Base-by-base conservation (phyloP, 192 early-diverging fungal species). In the Obelidium mucronatum region DNA sequence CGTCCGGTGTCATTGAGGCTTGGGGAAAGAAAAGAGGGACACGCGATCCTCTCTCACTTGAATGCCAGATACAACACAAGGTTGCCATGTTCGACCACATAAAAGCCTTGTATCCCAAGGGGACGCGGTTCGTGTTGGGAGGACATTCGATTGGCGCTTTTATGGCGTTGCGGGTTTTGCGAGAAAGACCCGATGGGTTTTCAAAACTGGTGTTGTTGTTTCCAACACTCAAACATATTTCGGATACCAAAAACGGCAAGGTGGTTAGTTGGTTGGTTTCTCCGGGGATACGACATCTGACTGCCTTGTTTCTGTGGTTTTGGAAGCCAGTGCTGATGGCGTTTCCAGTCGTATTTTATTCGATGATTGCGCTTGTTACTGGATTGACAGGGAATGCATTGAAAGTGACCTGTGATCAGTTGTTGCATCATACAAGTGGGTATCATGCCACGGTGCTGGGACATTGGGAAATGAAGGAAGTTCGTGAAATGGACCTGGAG, bases 161-260 rank as follows among this genome's bases (percentile, higher is more conserved):
- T 74, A 84, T 94, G 48, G 86, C 37, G 6, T 44, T 60, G 2
- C 55, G 80, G 63, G 54, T 89, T 39, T 77, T 95, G 11, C 87
- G 89, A 52, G 85, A 84, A 42, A 82, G 90, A 4, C 90, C 92
- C 19, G 86, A 85, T 61, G 83, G 84, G 28, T 88, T 95, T n/a
- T 77, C 82, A 39, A 88, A 87, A 19, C 62, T 92, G 3, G 89
- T 94, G 68, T 79, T 80, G 0, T 79, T 97, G 55, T 97, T 96
- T 72, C 95, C 95, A 22, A 92, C 94, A 0, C 73, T 97, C 8
- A 90, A 91, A 30, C 76, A 89, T 26, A 94, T 97, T 52, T 90
- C 87, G 1, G 77, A 85, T n/a, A 94, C 92, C 24, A 93, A 93
- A 0, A 90, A 92, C 15, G 95, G 94, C 17, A 83, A 82, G 11